A percentile compares a stretch with the other conserved stretches of the same genome.
phyloP scores from a whole-genome alignment of 768 basidiomycete species.

The Boletus reticulatus region DNA sequence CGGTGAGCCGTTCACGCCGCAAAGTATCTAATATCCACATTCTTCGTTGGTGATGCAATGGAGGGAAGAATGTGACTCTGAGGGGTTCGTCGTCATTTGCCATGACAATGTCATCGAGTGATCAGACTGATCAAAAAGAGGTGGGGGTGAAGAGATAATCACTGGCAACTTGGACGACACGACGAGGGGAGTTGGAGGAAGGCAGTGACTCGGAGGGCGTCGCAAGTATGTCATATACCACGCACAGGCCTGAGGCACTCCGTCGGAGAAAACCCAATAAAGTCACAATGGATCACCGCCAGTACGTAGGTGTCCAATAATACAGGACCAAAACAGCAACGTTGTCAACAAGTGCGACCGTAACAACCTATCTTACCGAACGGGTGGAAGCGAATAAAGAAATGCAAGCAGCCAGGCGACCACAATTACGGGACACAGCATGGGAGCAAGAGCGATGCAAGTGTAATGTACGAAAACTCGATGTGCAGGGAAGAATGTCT shows the following conservation, averaged over 20 bases:
- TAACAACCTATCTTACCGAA: not conserved
- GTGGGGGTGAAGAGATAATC: not conserved
- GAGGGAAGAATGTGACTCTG: conserved; percentile 64
- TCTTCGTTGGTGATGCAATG: conserved; percentile 62
- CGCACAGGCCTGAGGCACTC: conserved; percentile 9
- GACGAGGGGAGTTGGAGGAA: not conserved
- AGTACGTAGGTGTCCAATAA: not conserved
- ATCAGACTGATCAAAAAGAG: conserved; percentile 3
- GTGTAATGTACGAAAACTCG: conserved; percentile 7
- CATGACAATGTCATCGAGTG: conserved; percentile 16
- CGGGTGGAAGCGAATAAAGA: not conserved
- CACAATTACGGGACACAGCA: not conserved
- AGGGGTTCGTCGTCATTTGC: conserved; percentile 22
- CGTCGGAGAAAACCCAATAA: conserved; percentile 22
- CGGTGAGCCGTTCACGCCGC: conserved; percentile 52
- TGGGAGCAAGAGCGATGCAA: conserved; percentile 2
- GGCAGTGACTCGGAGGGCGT: not conserved
- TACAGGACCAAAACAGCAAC: conserved; percentile 17
- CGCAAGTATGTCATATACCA: conserved; percentile 1
- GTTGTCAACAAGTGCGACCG: conserved; percentile 3
- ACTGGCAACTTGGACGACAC: not conserved
- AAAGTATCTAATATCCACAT: conserved; percentile 70
- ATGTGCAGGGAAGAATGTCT: not conserved
- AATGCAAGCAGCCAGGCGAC: conserved; percentile 7
- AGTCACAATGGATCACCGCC: conserved; percentile 3